Percentiles rank a stretch among this genome's conserved stretches.
Evolutionary conservation across 1,284 basidiomycete genomes (phyloP).

Genomic region (Ganoderma resinaceum): DNA sequence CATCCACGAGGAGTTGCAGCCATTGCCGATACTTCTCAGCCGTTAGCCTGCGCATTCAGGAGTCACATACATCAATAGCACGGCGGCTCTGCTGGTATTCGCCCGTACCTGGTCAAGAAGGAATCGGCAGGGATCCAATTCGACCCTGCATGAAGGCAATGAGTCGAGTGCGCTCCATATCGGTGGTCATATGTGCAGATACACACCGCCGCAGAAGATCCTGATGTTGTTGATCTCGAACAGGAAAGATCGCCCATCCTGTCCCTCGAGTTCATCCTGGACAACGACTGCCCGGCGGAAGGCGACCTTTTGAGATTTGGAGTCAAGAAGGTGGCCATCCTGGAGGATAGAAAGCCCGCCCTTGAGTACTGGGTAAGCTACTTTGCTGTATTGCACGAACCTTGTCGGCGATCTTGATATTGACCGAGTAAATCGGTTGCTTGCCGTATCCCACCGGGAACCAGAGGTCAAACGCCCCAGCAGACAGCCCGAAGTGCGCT

Average conservation of each 20-base stretch:
- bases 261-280: slow-evolving; percentile 76
- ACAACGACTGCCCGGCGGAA: slow-evolving; percentile 80
- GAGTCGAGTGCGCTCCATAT: not conserved
- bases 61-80: not conserved
- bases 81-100: not conserved
- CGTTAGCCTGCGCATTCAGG: slow-evolving; percentile 44
- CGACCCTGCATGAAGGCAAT: slow-evolving; percentile 57
- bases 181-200: not conserved
- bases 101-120: slow-evolving; percentile 77
- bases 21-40: slow-evolving; percentile 66
- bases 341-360: slow-evolving; percentile 34
- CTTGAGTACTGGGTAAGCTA: not conserved
- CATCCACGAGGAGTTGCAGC: slow-evolving; percentile 77
- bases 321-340: slow-evolving; percentile 59
- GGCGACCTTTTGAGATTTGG: slow-evolving; percentile 64
- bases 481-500: slow-evolving; percentile 57
- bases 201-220: slow-evolving; percentile 84
- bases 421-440: slow-evolving; percentile 77
- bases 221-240: slow-evolving; percentile 90
- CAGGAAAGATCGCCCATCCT: slow-evolving; percentile 81
- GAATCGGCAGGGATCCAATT: slow-evolving; percentile 96
- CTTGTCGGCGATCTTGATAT: slow-evolving; percentile 57
- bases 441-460: slow-evolving; percentile 85
- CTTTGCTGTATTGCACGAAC: slow-evolving; percentile 40
- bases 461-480: slow-evolving; percentile 76